These are phyloP conservation scores for Spencermartinsiella europaea DNA, from an alignment of 805 yeast species.

Conservation along the genomic window DNA sequence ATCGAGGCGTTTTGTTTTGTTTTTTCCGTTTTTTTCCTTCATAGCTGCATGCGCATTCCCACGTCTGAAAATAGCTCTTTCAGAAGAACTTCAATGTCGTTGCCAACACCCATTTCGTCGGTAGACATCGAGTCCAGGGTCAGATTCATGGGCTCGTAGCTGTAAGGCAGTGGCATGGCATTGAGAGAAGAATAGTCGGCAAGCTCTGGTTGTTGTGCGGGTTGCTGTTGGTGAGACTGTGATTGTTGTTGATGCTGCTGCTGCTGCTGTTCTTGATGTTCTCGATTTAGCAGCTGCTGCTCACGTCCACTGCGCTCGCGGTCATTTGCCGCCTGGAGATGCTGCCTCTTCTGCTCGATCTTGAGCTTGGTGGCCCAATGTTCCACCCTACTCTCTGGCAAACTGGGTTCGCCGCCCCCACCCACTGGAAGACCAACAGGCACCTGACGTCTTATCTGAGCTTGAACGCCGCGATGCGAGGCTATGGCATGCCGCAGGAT, in stretches of 20 bases:
- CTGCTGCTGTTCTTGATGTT: background rate
- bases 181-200: background rate
- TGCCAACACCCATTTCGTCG: background rate
- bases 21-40: too few relatives aligned
- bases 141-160: background rate
- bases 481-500: background rate
- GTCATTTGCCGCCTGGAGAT: background rate
- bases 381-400: too few relatives aligned
- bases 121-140: background rate
- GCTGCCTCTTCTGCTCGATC: background rate
- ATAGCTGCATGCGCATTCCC: background rate
- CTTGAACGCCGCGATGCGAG: background rate
- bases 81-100: slow-evolving; percentile 4
- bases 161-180: background rate
- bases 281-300: background rate
- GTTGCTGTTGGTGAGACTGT: background rate
- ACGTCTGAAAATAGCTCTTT: slow-evolving; percentile 7
- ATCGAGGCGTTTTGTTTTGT: too few relatives aligned
- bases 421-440: too few relatives aligned
- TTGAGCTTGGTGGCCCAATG: background rate
- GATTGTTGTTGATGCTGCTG: background rate
- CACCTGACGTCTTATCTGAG: background rate
- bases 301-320: background rate
- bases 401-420: too few relatives aligned
- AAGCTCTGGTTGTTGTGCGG: background rate